Evolutionary conservation across 2,329 filamentous ascomycete species (phyloP).

Genomic region (Hypoxylon sp.): DNA sequence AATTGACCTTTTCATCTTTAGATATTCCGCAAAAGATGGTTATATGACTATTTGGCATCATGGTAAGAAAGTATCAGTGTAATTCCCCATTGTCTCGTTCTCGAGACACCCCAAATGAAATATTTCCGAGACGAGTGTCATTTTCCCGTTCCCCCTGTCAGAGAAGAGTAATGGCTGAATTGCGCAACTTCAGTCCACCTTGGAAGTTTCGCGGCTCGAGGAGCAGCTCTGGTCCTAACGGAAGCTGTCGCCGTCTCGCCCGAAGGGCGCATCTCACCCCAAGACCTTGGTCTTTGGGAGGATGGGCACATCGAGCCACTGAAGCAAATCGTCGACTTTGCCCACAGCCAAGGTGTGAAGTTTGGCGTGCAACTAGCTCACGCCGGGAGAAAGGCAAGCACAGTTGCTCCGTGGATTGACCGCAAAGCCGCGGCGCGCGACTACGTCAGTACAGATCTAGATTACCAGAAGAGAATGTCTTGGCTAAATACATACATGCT

Average conservation of each 20-base stretch:
- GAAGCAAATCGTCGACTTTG: constrained; percentile 52
- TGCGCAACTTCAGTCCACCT: constrained; percentile 52
- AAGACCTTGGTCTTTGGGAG: constrained; percentile 48
- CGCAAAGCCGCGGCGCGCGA: constrained; percentile 44
- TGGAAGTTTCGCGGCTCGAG: constrained; percentile 56
- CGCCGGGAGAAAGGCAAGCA: constrained; percentile 52
- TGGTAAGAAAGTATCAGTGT: constrained; percentile 25
- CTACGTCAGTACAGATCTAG: constrained; percentile 20
- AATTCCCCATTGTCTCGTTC: neutral
- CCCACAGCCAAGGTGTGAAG: constrained; percentile 49
- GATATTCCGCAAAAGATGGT: constrained; percentile 60
- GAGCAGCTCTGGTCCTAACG: constrained; percentile 53
- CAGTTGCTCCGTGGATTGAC: constrained; percentile 47
- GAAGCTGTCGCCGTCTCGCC: constrained; percentile 54
- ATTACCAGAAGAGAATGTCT: neutral
- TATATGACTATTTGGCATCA: constrained; percentile 61
- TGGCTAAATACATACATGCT: neutral
- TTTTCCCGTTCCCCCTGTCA: neutral
- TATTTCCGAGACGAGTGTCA: too few species aligned
- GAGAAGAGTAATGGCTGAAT: neutral
- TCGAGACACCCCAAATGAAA: too few species aligned
- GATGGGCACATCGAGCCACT: constrained; percentile 55
- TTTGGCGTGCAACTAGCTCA: constrained; percentile 54
- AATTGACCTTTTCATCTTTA: constrained; percentile 5
- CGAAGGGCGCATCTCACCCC: constrained; percentile 56